Conservation (phyloP, 768 basidiomycete genomes). For the Phylloporus arenicola region DNA sequence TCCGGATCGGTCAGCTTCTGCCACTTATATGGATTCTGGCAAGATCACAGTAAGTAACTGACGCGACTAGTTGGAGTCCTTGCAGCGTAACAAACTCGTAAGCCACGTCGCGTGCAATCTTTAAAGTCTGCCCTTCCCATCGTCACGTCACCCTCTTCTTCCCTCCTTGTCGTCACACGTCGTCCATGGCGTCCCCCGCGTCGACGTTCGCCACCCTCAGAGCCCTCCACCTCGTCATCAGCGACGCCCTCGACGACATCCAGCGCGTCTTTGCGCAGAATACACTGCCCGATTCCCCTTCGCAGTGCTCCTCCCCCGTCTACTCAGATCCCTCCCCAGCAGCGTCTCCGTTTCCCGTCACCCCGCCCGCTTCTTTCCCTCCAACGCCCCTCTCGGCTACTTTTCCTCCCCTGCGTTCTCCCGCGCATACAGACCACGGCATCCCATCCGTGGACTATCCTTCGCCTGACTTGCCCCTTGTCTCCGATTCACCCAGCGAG, state of each 20-base stretch:
- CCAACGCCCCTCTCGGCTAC: constrained; percentile 28
- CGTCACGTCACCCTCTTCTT: constrained; percentile 6
- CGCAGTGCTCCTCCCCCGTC: constrained; percentile 12
- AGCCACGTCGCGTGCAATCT: background rate
- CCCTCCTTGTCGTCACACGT: constrained; percentile 8
- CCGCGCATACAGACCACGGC: background rate
- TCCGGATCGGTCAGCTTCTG: constrained; percentile 15
- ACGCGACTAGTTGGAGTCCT: constrained; percentile 14
- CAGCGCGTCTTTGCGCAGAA: constrained; percentile 47
- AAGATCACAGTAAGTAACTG: constrained; percentile 1
- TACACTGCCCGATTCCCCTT: constrained; percentile 9
- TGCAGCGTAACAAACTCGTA: background rate
- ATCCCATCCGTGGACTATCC: constrained; percentile 43
- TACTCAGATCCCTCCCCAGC: constrained; percentile 31
- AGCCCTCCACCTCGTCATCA: constrained; percentile 60
- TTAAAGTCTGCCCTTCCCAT: constrained; percentile 13
- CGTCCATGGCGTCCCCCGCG: constrained; percentile 31
- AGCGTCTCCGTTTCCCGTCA: constrained; percentile 17
- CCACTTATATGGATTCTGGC: constrained; percentile 12
- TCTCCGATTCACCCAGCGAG: constrained; percentile 45
- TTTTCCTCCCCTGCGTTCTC: constrained; percentile 13
- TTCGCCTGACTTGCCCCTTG: constrained; percentile 45
- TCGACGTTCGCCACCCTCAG: constrained; percentile 60
- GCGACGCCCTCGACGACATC: constrained; percentile 64
- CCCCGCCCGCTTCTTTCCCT: constrained; percentile 23